Evolutionary conservation across 257 asterid genomes (phyloP).

Genomic region (Lavandula angustifolia): DNA sequence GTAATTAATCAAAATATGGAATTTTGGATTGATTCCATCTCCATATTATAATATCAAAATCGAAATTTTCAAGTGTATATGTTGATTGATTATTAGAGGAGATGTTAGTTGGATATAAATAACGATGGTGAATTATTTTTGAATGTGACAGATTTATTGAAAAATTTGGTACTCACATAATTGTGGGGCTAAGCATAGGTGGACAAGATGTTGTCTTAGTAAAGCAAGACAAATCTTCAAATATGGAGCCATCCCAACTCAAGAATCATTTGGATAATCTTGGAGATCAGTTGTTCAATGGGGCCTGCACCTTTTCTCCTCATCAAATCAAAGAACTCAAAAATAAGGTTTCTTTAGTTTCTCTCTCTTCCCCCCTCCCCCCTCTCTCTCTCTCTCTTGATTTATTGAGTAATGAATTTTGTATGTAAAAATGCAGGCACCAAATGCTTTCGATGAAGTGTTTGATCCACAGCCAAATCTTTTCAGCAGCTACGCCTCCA

Average conservation of each 20-base stretch:
- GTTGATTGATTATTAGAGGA: too few relatives aligned
- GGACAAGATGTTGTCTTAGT: conserved; percentile 84
- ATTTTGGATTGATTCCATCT: too few relatives aligned
- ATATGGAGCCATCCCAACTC: conserved; percentile 68
- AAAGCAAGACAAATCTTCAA: conserved; percentile 73
- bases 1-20: too few relatives aligned
- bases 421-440: conserved; percentile 45
- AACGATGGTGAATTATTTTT: conserved; percentile 20
- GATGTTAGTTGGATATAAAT: neutral
- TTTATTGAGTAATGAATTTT: too few relatives aligned
- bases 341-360: conserved; percentile 44
- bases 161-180: conserved; percentile 88
- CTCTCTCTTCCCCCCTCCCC: neutral
- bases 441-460: conserved; percentile 64
- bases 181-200: conserved; percentile 87
- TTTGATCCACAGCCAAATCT: conserved; percentile 65
- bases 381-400: neutral
- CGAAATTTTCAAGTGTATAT: too few relatives aligned
- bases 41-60: too few relatives aligned
- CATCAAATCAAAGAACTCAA: conserved; percentile 41
- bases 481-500: conserved; percentile 48
- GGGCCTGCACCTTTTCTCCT: conserved; percentile 69
- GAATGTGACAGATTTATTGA: conserved; percentile 76
- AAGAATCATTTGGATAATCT: conserved; percentile 74
- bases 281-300: conserved; percentile 77